Evolutionary conservation across 768 basidiomycete species (phyloP).

Genomic region (Russula sp.): DNA sequence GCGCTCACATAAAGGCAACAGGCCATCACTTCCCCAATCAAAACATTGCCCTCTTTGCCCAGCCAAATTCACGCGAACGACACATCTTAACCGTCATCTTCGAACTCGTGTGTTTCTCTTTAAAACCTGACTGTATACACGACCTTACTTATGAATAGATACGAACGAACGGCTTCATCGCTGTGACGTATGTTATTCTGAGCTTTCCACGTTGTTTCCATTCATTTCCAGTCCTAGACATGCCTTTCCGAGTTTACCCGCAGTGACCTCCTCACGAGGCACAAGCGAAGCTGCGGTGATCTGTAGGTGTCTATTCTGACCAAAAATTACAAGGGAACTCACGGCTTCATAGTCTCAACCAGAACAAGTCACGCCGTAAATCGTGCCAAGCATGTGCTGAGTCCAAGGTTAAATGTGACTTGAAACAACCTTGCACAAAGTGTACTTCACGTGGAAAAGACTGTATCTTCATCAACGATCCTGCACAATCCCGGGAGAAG

Average conservation of each 20-base stretch:
- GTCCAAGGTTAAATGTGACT: conserved; percentile 62
- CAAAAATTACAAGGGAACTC: background rate
- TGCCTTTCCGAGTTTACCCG: conserved; percentile 64
- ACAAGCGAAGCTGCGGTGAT: conserved; percentile 61
- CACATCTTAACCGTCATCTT: conserved; percentile 60
- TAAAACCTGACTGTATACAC: background rate
- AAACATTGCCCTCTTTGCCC: conserved; percentile 59
- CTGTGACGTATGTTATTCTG: conserved; percentile 42
- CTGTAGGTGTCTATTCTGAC: conserved; percentile 36
- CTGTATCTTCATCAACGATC: conserved; percentile 42
- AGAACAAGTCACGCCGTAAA: conserved; percentile 52
- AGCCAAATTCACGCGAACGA: conserved; percentile 62
- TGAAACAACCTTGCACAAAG: conserved; percentile 57
- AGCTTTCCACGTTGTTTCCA: background rate
- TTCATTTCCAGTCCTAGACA: conserved; percentile 34
- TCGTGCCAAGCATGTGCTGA: conserved; percentile 63
- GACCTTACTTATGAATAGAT: conserved; percentile 34
- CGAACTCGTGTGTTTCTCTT: conserved; percentile 47
- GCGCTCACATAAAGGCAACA: conserved; percentile 49
- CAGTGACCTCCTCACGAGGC: conserved; percentile 59
- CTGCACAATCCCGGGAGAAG: conserved; percentile 22
- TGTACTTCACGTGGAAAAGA: conserved; percentile 53
- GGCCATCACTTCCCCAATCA: conserved; percentile 56
- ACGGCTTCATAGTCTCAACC: conserved; percentile 28
- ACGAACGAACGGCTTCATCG: conserved; percentile 59